Conservation (phyloP, 2,329 filamentous ascomycete genomes). For the Aspergillus sp. region DNA sequence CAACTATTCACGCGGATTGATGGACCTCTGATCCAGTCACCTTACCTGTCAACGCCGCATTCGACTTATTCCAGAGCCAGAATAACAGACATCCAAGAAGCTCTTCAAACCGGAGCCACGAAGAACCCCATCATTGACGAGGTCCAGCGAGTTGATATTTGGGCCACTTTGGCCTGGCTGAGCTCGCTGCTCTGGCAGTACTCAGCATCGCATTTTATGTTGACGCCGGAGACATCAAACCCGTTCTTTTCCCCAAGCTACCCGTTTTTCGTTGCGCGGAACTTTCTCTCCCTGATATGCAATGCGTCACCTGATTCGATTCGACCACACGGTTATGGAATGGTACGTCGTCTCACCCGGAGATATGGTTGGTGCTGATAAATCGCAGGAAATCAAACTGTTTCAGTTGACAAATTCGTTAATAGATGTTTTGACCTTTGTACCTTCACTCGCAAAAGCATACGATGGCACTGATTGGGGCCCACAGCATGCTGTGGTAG, state of each 20-base stretch:
- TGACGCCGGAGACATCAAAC: slow-evolving; percentile 4
- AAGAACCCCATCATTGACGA: slow-evolving; percentile 14
- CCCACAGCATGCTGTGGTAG: slow-evolving; percentile 9
- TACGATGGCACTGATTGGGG: slow-evolving; percentile 6
- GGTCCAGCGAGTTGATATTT: slow-evolving; percentile 15
- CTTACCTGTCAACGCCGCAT: not conserved
- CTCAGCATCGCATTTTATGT: slow-evolving; percentile 16
- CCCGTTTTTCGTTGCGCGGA: slow-evolving; percentile 6
- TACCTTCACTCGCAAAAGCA: slow-evolving; percentile 2
- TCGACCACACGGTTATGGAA: slow-evolving; percentile 15
- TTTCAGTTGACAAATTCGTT: slow-evolving; percentile 13
- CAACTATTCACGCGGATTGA: slow-evolving; percentile 15
- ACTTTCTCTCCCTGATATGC: slow-evolving; percentile 9
- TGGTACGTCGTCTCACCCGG: slow-evolving; percentile 1
- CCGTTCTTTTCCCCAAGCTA: slow-evolving; percentile 8
- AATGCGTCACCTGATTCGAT: slow-evolving; percentile 12
- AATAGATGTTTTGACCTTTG: slow-evolving; percentile 14
- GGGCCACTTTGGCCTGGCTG: slow-evolving; percentile 11
- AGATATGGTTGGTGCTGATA: not conserved
- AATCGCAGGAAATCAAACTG: slow-evolving; percentile 8
- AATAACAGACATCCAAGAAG: slow-evolving; percentile 12
- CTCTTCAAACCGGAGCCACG: slow-evolving; percentile 4
- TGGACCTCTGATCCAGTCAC: slow-evolving; percentile 12
- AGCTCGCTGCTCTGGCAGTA: slow-evolving; percentile 16
- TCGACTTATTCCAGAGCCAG: slow-evolving; percentile 6